Evolutionary conservation across 257 asterid genomes (phyloP).

Genomic region (Thymus mandschuricus): DNA sequence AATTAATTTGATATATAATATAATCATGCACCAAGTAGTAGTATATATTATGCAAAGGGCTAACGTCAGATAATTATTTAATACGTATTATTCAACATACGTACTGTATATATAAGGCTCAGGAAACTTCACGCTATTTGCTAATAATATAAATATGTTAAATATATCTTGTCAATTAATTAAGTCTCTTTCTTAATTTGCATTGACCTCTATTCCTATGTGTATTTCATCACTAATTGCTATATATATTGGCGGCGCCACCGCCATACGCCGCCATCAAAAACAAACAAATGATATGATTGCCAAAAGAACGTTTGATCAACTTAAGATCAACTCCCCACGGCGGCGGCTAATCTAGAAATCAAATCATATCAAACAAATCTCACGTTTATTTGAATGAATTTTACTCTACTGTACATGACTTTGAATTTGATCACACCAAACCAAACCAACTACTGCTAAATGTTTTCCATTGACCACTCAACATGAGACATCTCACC

Average conservation of each 20-base stretch:
- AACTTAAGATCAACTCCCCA: no score
- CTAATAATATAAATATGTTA: no score
- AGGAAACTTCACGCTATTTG: not conserved
- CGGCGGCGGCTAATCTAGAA: no score
- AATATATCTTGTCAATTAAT: not conserved
- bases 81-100: no score
- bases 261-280: not conserved
- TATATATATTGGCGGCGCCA: slow-evolving; percentile 24
- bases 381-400: no score
- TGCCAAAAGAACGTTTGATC: not conserved
- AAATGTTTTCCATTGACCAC: not conserved
- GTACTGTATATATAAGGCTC: not conserved
- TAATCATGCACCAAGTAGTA: not conserved
- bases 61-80: slow-evolving; percentile 10
- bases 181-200: slow-evolving; percentile 17
- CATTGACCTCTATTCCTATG: not conserved
- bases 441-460: not conserved
- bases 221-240: not conserved
- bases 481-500: not conserved
- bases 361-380: no score
- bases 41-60: slow-evolving; percentile 26
- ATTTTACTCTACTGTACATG: no score
- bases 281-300: not conserved
- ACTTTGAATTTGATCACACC: no score
- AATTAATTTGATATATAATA: not conserved